These are phyloP conservation scores for Rhododendron simsii DNA, from an alignment of 148 eudicot genomes.

Conservation along the genomic window DNA sequence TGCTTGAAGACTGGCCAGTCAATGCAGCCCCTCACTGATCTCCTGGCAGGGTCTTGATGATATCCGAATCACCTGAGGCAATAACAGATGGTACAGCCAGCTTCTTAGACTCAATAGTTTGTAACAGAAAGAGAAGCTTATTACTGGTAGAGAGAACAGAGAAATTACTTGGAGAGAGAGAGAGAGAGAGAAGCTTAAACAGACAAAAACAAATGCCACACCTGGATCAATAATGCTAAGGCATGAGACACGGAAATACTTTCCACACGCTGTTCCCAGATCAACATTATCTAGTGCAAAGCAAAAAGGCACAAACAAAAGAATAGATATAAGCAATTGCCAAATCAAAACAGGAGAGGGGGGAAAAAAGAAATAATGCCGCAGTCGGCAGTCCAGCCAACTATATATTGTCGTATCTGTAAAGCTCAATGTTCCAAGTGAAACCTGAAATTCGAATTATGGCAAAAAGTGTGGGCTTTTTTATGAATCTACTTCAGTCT, in stretches of 20 bases:
- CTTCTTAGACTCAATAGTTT: neutral
- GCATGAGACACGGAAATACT: slow-evolving; percentile 60
- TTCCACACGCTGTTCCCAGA: slow-evolving; percentile 57
- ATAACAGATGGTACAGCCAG: neutral
- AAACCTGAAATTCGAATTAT: neutral
- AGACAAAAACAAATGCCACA: neutral
- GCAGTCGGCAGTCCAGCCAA: neutral
- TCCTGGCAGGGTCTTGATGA: slow-evolving; percentile 51
- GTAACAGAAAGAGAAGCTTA: neutral
- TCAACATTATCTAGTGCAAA: slow-evolving; percentile 46
- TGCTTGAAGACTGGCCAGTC: neutral
- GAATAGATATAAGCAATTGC: neutral
- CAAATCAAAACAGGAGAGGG: neutral
- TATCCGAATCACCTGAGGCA: slow-evolving; percentile 58
- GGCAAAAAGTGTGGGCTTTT: neutral
- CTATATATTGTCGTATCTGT: neutral
- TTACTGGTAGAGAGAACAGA: neutral
- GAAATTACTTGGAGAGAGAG: neutral
- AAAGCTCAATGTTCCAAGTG: neutral
- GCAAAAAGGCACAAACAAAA: neutral
- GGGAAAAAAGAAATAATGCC: neutral
- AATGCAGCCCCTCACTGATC: slow-evolving; percentile 29
- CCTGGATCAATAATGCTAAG: slow-evolving; percentile 59
- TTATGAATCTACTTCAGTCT: neutral
- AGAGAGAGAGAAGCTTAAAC: neutral